Conservation (phyloP, 208 protist species). For the Blechomonas ayalai region DNA sequence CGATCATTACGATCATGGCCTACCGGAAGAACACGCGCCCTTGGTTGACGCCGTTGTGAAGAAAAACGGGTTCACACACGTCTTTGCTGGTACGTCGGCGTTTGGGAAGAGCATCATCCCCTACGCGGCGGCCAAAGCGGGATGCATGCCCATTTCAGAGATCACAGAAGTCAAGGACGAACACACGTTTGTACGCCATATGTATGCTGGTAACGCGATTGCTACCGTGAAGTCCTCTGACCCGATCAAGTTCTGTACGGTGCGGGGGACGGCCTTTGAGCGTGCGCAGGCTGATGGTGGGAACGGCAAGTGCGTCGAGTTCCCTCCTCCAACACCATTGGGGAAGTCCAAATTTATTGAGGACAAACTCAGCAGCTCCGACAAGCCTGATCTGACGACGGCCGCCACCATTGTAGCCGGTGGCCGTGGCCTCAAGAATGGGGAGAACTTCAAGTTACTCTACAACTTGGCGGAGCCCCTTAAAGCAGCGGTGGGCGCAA, state of each 20-base stretch:
- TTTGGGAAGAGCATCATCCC: constrained; percentile 95
- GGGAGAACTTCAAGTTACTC: constrained; percentile 97
- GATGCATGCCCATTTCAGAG: constrained; percentile 91
- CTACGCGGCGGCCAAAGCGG: constrained; percentile 84
- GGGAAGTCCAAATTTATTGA: constrained; percentile 50
- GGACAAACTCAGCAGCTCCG: constrained; percentile 37
- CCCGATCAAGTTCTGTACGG: constrained; percentile 91
- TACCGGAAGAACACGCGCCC: constrained; percentile 78
- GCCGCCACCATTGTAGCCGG: constrained; percentile 92
- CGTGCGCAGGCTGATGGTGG: constrained; percentile 40
- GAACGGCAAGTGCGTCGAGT: constrained; percentile 21
- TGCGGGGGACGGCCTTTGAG: constrained; percentile 90
- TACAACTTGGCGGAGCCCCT: constrained; percentile 92
- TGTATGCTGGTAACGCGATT: constrained; percentile 98
- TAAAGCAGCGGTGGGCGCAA: constrained; percentile 94
- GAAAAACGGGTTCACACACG: constrained; percentile 87
- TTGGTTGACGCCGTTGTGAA: constrained; percentile 45
- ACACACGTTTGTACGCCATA: constrained; percentile 94
- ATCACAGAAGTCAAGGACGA: constrained; percentile 85
- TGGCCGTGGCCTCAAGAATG: constrained; percentile 94
- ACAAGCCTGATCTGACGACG: constrained; percentile 92
- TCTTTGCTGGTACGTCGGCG: constrained; percentile 87
- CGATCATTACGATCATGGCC: constrained; percentile 64
- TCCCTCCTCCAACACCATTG: constrained; percentile 19
- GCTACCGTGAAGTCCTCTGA: constrained; percentile 90